These are phyloP conservation scores for Apophysomyces variabilis DNA, from an alignment of 371 early-diverging fungal genomes.

Conservation along the genomic window DNA sequence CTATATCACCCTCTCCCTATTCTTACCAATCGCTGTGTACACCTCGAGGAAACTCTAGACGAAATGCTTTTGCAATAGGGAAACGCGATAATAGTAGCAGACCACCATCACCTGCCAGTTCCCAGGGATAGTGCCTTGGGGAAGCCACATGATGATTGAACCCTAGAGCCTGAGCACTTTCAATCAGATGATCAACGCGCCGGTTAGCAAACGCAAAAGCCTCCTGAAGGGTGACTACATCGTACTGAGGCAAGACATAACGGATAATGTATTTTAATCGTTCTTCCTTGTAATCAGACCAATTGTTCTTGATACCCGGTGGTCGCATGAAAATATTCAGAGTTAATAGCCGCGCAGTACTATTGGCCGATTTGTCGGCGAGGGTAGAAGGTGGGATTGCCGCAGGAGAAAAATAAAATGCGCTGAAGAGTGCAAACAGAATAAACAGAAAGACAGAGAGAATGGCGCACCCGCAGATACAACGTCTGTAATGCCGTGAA, in stretches of 20 bases:
- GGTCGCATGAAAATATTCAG: constrained; percentile 89
- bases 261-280: constrained; percentile 71
- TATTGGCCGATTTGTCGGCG: constrained; percentile 42
- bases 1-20: neutral
- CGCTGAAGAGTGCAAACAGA: constrained; percentile 9
- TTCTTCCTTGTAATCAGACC: constrained; percentile 80
- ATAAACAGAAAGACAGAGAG: neutral
- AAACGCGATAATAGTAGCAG: constrained; percentile 74
- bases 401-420: constrained; percentile 19
- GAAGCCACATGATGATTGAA: constrained; percentile 66
- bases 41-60: constrained; percentile 70
- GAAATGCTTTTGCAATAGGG: constrained; percentile 66
- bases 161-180: constrained; percentile 66
- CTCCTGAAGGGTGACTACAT: constrained; percentile 84
- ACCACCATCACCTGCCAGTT: constrained; percentile 80
- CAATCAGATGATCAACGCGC: constrained; percentile 63
- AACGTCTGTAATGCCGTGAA: neutral
- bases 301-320: constrained; percentile 77
- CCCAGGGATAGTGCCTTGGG: constrained; percentile 65
- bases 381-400: constrained; percentile 29
- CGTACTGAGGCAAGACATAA: constrained; percentile 69
- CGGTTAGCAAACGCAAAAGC: constrained; percentile 76
- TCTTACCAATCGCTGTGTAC: constrained; percentile 74
- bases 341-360: constrained; percentile 66
- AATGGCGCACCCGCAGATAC: neutral